Conservation (phyloP, 2,329 filamentous ascomycete species). For the Stachybotrys elegans region DNA sequence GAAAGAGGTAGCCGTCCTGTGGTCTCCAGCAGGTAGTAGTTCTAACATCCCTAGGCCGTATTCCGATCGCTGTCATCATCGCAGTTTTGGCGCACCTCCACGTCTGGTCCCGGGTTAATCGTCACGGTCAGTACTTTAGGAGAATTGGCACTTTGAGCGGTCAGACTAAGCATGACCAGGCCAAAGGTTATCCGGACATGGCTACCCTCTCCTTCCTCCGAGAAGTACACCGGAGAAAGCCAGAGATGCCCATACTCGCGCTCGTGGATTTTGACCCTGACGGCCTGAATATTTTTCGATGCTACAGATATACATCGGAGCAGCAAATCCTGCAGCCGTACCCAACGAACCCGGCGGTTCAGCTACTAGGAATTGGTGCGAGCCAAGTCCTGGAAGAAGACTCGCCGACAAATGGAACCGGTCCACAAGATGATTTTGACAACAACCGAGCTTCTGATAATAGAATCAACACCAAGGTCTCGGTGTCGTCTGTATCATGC, state of each 20-base stretch:
- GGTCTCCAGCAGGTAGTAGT: neutral
- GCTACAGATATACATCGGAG: constrained; percentile 67
- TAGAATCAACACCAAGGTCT: constrained; percentile 1
- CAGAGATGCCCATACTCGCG: constrained; percentile 52
- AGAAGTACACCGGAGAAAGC: constrained; percentile 40
- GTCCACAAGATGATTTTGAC: no score
- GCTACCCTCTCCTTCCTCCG: constrained; percentile 62
- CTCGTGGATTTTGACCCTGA: constrained; percentile 75
- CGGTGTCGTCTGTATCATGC: constrained; percentile 20
- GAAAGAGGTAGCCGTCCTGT: constrained; percentile 56
- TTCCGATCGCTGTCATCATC: constrained; percentile 62
- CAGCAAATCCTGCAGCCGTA: constrained; percentile 55
- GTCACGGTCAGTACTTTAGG: constrained; percentile 61
- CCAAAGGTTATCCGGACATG: constrained; percentile 78
- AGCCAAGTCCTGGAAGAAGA: constrained; percentile 32
- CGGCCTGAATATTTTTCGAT: constrained; percentile 67
- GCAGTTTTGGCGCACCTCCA: constrained; percentile 28
- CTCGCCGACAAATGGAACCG: no score
- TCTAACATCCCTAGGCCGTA: constrained; percentile 51
- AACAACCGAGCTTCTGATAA: constrained; percentile 8
- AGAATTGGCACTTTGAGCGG: no score
- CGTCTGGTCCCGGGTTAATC: neutral
- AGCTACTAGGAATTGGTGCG: constrained; percentile 60
- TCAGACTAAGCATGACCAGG: no score
- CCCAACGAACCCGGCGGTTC: constrained; percentile 43